Conservation (phyloP, 1,139 yeast species). For the Sporopachydermia cereana region DNA sequence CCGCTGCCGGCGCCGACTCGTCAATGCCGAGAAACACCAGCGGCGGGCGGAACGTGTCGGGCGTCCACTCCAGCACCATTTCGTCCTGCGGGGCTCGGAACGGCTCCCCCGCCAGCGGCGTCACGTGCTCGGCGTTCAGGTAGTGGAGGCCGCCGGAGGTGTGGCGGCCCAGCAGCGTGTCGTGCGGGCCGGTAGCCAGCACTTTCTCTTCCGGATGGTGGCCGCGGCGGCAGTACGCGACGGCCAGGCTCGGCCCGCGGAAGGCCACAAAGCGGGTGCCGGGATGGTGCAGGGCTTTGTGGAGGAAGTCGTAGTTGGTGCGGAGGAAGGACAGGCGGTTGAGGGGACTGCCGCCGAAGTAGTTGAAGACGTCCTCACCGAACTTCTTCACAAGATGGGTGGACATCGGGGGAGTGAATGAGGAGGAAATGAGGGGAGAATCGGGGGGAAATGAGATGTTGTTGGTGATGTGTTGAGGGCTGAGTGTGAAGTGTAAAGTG, state of each 20-base stretch:
- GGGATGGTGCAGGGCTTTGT: constrained; percentile 37
- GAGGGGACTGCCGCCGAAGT: constrained; percentile 45
- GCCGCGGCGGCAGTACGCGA: background rate
- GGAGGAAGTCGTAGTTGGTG: constrained; percentile 49
- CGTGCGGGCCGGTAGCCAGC: background rate
- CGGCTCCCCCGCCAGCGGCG: constrained; percentile 23
- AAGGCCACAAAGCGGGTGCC: constrained; percentile 49
- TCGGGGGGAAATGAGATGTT: no score
- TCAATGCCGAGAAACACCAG: constrained; percentile 60
- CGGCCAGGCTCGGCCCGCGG: constrained; percentile 22
- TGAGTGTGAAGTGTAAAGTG: no score
- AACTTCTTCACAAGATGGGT: constrained; percentile 9
- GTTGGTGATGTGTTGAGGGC: no score
- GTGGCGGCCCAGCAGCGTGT: constrained; percentile 5
- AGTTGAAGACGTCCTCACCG: constrained; percentile 18
- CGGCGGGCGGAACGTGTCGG: constrained; percentile 26
- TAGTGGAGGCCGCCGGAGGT: constrained; percentile 11
- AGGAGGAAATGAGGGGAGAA: no score
- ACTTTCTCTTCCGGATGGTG: background rate
- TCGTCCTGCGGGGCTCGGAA: constrained; percentile 19
- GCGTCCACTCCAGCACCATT: constrained; percentile 18
- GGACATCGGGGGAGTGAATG: no score
- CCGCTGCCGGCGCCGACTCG: constrained; percentile 36
- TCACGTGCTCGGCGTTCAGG: constrained; percentile 16
- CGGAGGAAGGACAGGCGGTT: constrained; percentile 76